phyloP scores from a whole-genome alignment of 352 stramenopile genomes.

The Globisporangium splendens region DNA sequence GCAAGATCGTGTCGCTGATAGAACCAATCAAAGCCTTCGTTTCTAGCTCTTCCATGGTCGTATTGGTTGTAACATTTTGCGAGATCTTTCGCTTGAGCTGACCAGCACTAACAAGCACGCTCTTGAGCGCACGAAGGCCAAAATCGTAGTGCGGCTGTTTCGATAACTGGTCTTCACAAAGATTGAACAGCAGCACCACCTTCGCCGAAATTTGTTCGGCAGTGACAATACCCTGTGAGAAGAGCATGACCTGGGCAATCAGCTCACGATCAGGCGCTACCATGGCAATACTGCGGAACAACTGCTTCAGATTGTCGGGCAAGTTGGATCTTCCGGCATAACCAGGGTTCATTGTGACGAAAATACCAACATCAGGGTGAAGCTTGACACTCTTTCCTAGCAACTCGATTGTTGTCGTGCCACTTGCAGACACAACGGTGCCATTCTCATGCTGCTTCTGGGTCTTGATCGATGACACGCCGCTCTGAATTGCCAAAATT shows the following conservation, averaged over 20 bases:
- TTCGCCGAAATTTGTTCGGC: conserved; percentile 96
- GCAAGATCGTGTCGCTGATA: conserved; percentile 99
- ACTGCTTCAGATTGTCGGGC: conserved; percentile 98
- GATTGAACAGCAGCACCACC: conserved; percentile 98
- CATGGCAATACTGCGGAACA: conserved; percentile 99
- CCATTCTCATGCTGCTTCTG: conserved; percentile 32
- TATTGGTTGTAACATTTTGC: conserved; percentile 25
- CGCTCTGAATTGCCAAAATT: conserved; percentile 99
- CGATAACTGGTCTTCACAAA: conserved; percentile 97
- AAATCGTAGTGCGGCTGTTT: conserved; percentile 99
- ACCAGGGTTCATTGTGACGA: conserved; percentile 99
- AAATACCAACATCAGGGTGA: conserved; percentile 98
- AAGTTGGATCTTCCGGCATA: conserved; percentile 98
- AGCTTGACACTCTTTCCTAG: conserved; percentile 94
- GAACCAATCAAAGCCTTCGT: conserved; percentile 94
- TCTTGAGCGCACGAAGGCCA: conserved; percentile 98
- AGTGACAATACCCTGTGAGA: conserved; percentile 98
- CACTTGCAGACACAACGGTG: conserved; percentile 18
- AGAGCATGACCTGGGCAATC: conserved; percentile 99
- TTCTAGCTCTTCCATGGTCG: conserved; percentile 81
- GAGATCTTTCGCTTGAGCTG: conserved; percentile 95
- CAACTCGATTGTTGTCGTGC: conserved; percentile 88
- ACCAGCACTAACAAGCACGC: conserved; percentile 97
- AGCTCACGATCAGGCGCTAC: conserved; percentile 98
- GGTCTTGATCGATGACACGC: conserved; percentile 87